Evolutionary conservation across 805 yeast genomes (phyloP).

Genomic region (Alloascoidea hylecoeti): DNA sequence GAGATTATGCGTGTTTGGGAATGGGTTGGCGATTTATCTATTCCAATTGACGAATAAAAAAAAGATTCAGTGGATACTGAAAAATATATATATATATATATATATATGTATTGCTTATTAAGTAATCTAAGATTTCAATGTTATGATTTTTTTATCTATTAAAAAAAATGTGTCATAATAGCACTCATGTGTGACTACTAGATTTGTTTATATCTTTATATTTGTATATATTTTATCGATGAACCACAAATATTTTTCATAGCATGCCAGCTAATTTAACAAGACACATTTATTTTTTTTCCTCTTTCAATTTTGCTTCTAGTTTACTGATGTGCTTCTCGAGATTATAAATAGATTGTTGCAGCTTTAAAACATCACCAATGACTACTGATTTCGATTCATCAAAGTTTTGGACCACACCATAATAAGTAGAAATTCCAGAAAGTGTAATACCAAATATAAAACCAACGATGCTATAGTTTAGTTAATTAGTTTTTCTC

Average conservation of each 20-base stretch:
- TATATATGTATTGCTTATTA: not conserved
- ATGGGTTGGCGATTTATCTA: slow-evolving; percentile 42
- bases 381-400: not conserved
- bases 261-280: too few relatives aligned
- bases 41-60: not conserved
- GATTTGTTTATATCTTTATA: not conserved
- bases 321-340: not conserved
- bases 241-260: too few relatives aligned
- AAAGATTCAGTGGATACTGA: not conserved
- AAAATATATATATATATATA: not conserved
- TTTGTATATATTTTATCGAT: not conserved
- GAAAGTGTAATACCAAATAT: not conserved
- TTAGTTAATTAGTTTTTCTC: too few relatives aligned
- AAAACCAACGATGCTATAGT: not conserved
- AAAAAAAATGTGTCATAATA: not conserved
- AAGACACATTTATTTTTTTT: too few relatives aligned
- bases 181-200: not conserved
- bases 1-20: slow-evolving; percentile 84
- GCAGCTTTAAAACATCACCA: slow-evolving; percentile 1
- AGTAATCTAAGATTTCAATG: not conserved
- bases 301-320: too few relatives aligned
- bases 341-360: not conserved
- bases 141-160: not conserved
- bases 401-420: not conserved
- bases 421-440: not conserved